These are phyloP conservation scores for Colletotrichum agaves DNA, from an alignment of 2,329 filamentous ascomycete species.

Conservation along the genomic window DNA sequence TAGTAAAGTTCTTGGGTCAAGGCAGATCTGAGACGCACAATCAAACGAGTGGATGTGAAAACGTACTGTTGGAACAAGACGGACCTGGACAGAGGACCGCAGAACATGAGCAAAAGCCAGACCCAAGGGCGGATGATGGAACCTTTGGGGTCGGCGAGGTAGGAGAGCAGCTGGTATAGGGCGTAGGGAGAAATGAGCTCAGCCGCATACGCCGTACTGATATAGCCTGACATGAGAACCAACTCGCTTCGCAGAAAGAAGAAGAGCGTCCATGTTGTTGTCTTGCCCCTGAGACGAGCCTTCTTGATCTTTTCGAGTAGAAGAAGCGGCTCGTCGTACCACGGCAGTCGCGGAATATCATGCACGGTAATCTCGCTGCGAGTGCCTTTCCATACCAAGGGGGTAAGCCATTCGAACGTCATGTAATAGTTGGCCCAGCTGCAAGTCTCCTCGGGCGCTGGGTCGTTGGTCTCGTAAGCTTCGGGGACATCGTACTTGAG, in stretches of 20 bases:
- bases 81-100: conserved; percentile 60
- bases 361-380: conserved; percentile 57
- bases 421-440: conserved; percentile 64
- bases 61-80: conserved; percentile 67
- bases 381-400: conserved; percentile 59
- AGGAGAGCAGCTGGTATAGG: conserved; percentile 64
- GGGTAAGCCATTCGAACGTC: conserved; percentile 62
- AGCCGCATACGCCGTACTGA: conserved; percentile 49
- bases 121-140: conserved; percentile 60
- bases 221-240: conserved; percentile 57
- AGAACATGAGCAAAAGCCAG: conserved; percentile 65
- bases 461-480: conserved; percentile 48
- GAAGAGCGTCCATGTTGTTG: conserved; percentile 58
- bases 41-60: conserved; percentile 65
- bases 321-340: conserved; percentile 65
- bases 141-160: conserved; percentile 57
- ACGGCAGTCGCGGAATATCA: conserved; percentile 60
- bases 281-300: conserved; percentile 55
- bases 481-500: conserved; percentile 52
- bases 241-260: conserved; percentile 57
- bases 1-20: conserved; percentile 69
- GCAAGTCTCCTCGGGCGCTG: conserved; percentile 63
- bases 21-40: conserved; percentile 66
- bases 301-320: conserved; percentile 56
- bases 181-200: conserved; percentile 65